Evolutionary conservation across 257 asterid genomes (phyloP).

Genomic region (Nicotiana sylvestris): DNA sequence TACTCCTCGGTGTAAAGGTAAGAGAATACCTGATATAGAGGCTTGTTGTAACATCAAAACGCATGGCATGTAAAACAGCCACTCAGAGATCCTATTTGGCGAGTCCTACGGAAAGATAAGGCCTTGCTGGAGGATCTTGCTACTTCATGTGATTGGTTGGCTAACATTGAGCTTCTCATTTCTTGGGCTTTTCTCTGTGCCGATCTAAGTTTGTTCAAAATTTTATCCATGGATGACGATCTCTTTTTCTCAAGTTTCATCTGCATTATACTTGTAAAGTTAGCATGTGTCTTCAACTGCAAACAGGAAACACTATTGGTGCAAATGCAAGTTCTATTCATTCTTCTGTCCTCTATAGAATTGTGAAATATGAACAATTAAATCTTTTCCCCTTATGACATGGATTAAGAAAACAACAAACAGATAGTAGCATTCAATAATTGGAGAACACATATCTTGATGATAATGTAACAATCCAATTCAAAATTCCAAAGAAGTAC

Average conservation of each 20-base stretch:
- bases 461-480: background rate
- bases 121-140: constrained; percentile 43
- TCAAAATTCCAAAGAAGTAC: background rate
- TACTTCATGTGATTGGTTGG: constrained; percentile 41
- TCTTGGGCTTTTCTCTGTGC: constrained; percentile 92
- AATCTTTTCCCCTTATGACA: background rate
- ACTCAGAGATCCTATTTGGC: constrained; percentile 65
- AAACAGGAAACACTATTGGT: background rate
- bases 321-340: background rate
- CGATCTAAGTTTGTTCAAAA: constrained; percentile 72
- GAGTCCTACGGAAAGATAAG: constrained; percentile 56
- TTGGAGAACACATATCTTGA: background rate
- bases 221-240: constrained; percentile 90
- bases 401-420: background rate
- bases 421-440: background rate
- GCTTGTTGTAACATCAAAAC: constrained; percentile 31
- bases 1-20: background rate
- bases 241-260: constrained; percentile 96
- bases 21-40: constrained; percentile 32
- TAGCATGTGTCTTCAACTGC: background rate
- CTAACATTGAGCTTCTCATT: constrained; percentile 60
- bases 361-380: background rate
- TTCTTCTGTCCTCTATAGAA: background rate
- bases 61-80: constrained; percentile 95
- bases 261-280: constrained; percentile 35